A percentile compares a stretch with the other conserved stretches of the same genome.
Evolutionary conservation across 75 land plant genomes (phyloP).

Genomic region (Pinus tabuliformis): DNA sequence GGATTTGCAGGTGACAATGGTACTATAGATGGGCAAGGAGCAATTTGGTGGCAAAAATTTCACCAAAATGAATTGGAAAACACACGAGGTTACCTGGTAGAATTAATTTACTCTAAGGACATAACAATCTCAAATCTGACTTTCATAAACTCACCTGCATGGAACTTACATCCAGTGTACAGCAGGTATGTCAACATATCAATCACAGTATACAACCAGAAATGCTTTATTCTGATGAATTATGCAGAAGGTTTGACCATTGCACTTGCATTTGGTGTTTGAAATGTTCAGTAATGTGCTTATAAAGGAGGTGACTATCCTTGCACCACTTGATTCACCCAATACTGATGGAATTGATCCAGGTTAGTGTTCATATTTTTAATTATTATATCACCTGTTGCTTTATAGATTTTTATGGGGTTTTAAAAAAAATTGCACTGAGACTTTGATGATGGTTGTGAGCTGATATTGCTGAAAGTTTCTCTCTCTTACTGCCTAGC

Average conservation of each 20-base stretch:
- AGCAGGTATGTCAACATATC: slow-evolving; percentile 15
- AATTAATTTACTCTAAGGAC: slow-evolving; percentile 41
- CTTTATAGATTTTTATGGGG: no score
- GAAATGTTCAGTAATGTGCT: slow-evolving; percentile 21
- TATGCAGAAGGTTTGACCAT: no score
- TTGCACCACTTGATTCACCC: slow-evolving; percentile 3
- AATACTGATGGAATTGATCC: slow-evolving; percentile 42
- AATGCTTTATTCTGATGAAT: no score
- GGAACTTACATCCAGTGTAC: slow-evolving; percentile 81
- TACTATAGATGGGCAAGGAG: slow-evolving; percentile 72
- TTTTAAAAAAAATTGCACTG: no score
- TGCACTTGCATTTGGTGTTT: no score
- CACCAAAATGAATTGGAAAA: slow-evolving; percentile 31
- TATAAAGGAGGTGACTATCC: slow-evolving; percentile 21
- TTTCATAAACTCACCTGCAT: slow-evolving; percentile 38
- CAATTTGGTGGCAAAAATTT: slow-evolving; percentile 12
- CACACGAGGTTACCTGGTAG: slow-evolving; percentile 60
- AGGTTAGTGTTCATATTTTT: not conserved
- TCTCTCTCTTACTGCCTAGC: no score
- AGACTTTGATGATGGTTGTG: no score
- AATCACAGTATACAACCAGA: slow-evolving; percentile 5
- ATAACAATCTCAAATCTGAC: slow-evolving; percentile 38
- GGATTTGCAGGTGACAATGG: slow-evolving; percentile 58
- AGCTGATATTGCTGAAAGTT: no score
- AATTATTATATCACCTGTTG: no score